phyloP scores from a whole-genome alignment of 2,329 filamentous ascomycete genomes.

The Trichoderma sp. region DNA sequence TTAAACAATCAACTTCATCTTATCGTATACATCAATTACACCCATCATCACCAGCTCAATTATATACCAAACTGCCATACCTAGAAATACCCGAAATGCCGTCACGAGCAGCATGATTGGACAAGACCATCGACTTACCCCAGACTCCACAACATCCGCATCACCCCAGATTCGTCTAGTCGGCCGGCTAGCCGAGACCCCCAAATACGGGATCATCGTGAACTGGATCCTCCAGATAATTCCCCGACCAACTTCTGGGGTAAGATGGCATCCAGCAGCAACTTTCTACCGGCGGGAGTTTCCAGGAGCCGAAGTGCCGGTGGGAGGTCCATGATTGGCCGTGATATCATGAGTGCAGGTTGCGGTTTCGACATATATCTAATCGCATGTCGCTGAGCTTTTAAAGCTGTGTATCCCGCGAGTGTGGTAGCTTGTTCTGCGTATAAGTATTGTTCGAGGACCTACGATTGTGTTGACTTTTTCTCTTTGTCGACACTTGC shows the following conservation, averaged over 20 bases:
- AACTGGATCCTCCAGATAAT: not conserved
- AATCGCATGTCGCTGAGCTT: not conserved
- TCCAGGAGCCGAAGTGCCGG: slow-evolving; percentile 13
- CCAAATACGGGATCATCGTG: not conserved
- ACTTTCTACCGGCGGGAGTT: not conserved
- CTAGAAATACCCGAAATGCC: slow-evolving; percentile 10
- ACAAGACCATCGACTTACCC: not conserved
- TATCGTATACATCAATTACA: not conserved
- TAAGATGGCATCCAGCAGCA: not conserved
- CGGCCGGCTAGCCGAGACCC: not conserved
- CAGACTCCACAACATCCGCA: not conserved
- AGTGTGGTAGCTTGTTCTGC: not conserved
- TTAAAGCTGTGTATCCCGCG: not conserved
- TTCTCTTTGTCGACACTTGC: too few relatives aligned
- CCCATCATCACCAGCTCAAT: not conserved
- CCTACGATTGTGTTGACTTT: not conserved
- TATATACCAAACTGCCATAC: not conserved
- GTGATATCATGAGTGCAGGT: not conserved
- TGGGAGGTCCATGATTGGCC: not conserved
- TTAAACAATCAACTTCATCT: not conserved
- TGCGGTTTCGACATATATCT: not conserved
- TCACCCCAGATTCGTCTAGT: not conserved
- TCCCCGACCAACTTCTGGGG: not conserved
- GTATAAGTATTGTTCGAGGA: not conserved
- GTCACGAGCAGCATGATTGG: slow-evolving; percentile 5